Conservation (phyloP, 2,329 filamentous ascomycete species). For the Fusarium marasasianum region DNA sequence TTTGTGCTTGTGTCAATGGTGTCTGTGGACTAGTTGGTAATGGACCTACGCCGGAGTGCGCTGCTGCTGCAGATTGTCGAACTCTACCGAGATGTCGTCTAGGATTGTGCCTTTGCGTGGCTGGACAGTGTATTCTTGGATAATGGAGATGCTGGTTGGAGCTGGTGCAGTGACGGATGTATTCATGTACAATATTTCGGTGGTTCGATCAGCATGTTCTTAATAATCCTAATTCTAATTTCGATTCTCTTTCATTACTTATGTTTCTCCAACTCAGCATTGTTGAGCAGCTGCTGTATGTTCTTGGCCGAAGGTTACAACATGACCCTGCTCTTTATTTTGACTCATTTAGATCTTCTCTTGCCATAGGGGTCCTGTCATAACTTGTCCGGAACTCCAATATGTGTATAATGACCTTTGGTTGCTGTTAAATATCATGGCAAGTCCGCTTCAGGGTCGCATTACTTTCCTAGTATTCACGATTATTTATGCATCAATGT, state of each 20-base stretch:
- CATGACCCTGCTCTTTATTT: too few species aligned
- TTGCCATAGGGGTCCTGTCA: accelerated
- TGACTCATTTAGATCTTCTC: neutral
- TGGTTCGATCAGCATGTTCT: neutral
- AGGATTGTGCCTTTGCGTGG: neutral
- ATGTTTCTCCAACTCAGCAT: accelerated
- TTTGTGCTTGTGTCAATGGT: neutral
- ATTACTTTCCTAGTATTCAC: neutral
- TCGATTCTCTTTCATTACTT: neutral
- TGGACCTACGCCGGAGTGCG: neutral
- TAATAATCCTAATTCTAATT: neutral
- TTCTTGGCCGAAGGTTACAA: too few species aligned
- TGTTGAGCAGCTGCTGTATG: accelerated
- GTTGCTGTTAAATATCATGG: accelerated
- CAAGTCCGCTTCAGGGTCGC: accelerated
- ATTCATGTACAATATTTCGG: accelerated
- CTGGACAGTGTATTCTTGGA: neutral
- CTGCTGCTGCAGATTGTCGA: neutral
- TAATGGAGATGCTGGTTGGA: neutral
- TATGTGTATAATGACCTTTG: accelerated
- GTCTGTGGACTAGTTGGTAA: neutral
- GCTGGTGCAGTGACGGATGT: accelerated
- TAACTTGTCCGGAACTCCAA: accelerated
- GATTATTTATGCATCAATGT: neutral
- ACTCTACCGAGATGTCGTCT: neutral